Conservation (phyloP, 2,329 filamentous ascomycete species). For the Pezizomycotina sp. region DNA sequence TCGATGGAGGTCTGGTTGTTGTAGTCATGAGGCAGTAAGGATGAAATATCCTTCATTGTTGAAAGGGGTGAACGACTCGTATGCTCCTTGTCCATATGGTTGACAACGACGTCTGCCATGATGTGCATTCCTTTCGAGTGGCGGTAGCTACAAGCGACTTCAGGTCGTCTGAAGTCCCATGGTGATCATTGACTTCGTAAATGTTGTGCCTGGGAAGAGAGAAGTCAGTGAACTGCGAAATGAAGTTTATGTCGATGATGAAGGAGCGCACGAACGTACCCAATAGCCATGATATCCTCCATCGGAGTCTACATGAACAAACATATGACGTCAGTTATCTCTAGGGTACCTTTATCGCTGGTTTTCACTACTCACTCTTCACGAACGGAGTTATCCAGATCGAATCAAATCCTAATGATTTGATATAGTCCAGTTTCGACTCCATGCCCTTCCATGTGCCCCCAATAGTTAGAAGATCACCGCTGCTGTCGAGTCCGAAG, state of each 20-base stretch:
- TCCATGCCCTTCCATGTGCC: slow-evolving; percentile 32
- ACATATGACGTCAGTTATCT: slow-evolving; percentile 24
- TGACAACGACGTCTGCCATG: slow-evolving; percentile 30
- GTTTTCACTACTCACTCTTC: slow-evolving; percentile 6
- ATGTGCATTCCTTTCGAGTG: slow-evolving; percentile 26
- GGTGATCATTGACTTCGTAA: slow-evolving; percentile 28
- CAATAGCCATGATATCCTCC: slow-evolving; percentile 34
- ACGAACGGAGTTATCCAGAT: slow-evolving; percentile 35
- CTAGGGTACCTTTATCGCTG: background rate
- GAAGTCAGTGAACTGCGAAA: too few species aligned
- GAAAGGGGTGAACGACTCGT: slow-evolving; percentile 30
- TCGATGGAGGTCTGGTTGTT: slow-evolving; percentile 27
- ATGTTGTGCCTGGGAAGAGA: too few species aligned
- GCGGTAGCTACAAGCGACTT: slow-evolving; percentile 24
- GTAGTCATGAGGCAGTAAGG: slow-evolving; percentile 17
- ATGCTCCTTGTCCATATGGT: slow-evolving; percentile 29
- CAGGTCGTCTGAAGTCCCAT: slow-evolving; percentile 29
- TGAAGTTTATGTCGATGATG: background rate
- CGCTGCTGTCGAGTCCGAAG: slow-evolving; percentile 21
- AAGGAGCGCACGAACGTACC: slow-evolving; percentile 8
- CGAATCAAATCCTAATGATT: slow-evolving; percentile 32
- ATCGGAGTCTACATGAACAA: slow-evolving; percentile 28
- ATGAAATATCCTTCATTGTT: slow-evolving; percentile 24
- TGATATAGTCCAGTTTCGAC: slow-evolving; percentile 32
- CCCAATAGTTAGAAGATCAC: slow-evolving; percentile 27